Base-by-base conservation (phyloP, 2,329 filamentous ascomycete species). In the Calonectria pseudoreteaudii region DNA sequence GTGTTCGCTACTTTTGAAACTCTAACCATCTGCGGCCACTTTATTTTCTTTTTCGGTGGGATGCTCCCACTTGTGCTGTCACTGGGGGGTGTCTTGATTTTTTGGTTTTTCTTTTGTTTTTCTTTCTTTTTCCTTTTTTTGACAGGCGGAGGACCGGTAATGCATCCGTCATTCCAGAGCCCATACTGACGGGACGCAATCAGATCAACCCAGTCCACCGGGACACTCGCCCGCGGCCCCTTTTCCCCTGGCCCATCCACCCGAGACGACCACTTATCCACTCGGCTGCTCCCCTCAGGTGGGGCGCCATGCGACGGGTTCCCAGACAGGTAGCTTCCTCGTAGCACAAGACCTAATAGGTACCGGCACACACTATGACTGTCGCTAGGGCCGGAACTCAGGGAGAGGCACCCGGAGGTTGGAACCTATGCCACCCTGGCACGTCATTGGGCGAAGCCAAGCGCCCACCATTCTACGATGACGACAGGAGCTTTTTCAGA, bases 131-230 rank as follows among this genome's bases (percentile, higher is more conserved):
- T 49, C 23, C 65, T 28, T 56, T 30, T 69, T 72, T 58, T 72
- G 72, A 72, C 66, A 70, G 38, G 49, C 72, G 66, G 66, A 72
- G 58, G 56, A 34, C 53, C 64, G 56, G 70, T 72, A 71, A 58
- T 58, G 73, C 72, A 77, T 74, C 75, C 80, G 76, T 75, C 75
- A 74, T 76, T 79, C 74, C 68, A 73, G 74, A 79, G 75, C 72
- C 78, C 66, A 71, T 75, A 75, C 75, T 75, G 75, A 74, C 78
- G 66, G 75, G 76, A 78, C 79, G 79, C 75, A 68, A 80, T 80
- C 75, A 81, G 79, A 81, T 81, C 79, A 81, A 81, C 79, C 79
- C 79, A 81, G 79, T 68, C 74, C 78, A 77, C 79, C 77, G 79
- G 79, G 79, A 79, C 79, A 75, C 74, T 77, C 75, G 79, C 70